A percentile compares a stretch with the other conserved stretches of the same genome.
phyloP scores from a whole-genome alignment of 495 filamentous ascomycete genomes.

The Glarea lozoyensis region DNA sequence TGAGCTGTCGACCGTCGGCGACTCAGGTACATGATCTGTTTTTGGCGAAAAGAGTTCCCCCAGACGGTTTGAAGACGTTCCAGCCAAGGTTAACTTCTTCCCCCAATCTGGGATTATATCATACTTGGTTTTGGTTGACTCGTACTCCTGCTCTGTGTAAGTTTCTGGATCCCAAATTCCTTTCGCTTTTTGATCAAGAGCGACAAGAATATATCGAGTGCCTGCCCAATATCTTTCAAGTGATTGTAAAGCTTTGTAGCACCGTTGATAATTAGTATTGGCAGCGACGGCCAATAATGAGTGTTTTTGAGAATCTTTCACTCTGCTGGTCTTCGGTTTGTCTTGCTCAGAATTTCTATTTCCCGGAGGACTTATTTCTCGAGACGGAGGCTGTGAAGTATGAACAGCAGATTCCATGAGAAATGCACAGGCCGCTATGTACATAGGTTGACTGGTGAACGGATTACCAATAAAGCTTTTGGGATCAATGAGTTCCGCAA shows the following conservation, averaged over 20 bases:
- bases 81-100: conserved; percentile 11
- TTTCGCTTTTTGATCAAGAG: conserved; percentile 78
- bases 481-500: conserved; percentile 69
- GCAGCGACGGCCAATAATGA: conserved; percentile 65
- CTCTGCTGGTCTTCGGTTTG: conserved; percentile 15
- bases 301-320: conserved; percentile 52
- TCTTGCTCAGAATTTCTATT: neutral
- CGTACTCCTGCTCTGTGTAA: conserved; percentile 69
- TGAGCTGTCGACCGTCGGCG: conserved; percentile 23
- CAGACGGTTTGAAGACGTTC: conserved; percentile 20
- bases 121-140: conserved; percentile 40
- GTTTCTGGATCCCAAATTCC: conserved; percentile 75
- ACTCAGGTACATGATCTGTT: conserved; percentile 21
- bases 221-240: conserved; percentile 76
- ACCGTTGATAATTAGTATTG: conserved; percentile 71
- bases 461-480: conserved; percentile 77
- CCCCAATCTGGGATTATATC: conserved; percentile 20
- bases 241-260: conserved; percentile 70
- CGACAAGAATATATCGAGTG: conserved; percentile 76
- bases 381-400: conserved; percentile 45
- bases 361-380: conserved; percentile 34
- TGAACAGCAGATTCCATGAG: conserved; percentile 64
- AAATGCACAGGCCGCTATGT: conserved; percentile 81
- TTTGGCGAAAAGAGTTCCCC: conserved; percentile 14
- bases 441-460: conserved; percentile 84